These are phyloP conservation scores for Aspergillus biplanus DNA, from an alignment of 495 filamentous ascomycete species.

Conservation along the genomic window DNA sequence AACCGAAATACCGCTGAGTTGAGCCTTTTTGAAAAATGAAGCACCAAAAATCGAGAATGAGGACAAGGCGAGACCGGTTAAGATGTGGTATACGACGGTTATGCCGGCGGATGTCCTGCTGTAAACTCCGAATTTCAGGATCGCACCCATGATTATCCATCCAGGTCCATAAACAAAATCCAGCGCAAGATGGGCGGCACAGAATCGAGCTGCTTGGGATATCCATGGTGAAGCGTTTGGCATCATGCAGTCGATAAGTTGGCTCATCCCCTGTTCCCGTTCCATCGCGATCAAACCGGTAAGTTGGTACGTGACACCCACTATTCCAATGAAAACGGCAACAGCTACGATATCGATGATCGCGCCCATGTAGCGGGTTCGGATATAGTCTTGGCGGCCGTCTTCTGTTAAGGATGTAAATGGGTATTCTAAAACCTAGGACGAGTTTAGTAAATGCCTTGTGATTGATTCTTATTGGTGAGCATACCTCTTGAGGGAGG, in stretches of 20 bases:
- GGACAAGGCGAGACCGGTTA: constrained; percentile 65
- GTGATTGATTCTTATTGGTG: background rate
- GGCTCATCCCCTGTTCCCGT: constrained; percentile 77
- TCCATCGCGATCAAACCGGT: constrained; percentile 77
- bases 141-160: constrained; percentile 69
- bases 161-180: constrained; percentile 67
- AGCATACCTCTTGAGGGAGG: constrained; percentile 43
- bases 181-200: constrained; percentile 71
- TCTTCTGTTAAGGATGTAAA: constrained; percentile 70
- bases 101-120: constrained; percentile 60
- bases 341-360: constrained; percentile 71
- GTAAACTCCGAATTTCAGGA: constrained; percentile 65
- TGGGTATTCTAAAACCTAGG: constrained; percentile 63
- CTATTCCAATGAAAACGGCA: constrained; percentile 67
- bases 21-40: constrained; percentile 75
- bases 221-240: constrained; percentile 65
- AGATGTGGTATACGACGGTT: constrained; percentile 63
- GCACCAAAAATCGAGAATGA: constrained; percentile 73
- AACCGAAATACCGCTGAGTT: constrained; percentile 72
- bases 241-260: constrained; percentile 83
- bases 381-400: constrained; percentile 63
- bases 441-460: background rate
- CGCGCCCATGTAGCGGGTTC: constrained; percentile 65
- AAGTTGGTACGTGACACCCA: constrained; percentile 75
- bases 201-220: constrained; percentile 66